Evolutionary conservation across 345 rosid genomes (phyloP).

Genomic region (Mangifera indica): DNA sequence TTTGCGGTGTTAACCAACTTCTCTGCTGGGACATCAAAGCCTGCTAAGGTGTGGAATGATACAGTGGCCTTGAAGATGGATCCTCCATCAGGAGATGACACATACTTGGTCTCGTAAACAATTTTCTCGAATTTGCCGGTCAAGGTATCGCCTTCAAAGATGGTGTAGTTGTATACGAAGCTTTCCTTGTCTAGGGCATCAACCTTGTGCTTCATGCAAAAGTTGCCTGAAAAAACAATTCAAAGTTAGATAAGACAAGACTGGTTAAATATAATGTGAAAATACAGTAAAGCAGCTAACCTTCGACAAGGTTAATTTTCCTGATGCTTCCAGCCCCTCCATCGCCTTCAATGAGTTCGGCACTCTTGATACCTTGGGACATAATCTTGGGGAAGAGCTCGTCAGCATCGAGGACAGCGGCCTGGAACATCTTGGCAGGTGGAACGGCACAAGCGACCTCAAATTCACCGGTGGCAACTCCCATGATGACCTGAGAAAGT

Average conservation of each 20-base stretch:
- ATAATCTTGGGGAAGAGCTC: slow-evolving; percentile 28
- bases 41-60: not conserved
- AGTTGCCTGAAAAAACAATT: slow-evolving; percentile 24
- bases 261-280: too few relatives aligned
- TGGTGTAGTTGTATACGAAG: not conserved
- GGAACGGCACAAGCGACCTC: slow-evolving; percentile 13
- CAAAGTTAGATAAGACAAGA: not conserved
- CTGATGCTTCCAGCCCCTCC: slow-evolving; percentile 43
- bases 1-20: too few relatives aligned
- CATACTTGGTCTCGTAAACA: too few relatives aligned
- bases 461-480: not conserved
- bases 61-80: not conserved
- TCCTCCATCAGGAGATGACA: too few relatives aligned
- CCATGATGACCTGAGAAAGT: not conserved
- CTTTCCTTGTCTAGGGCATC: too few relatives aligned
- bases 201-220: not conserved
- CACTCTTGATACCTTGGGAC: slow-evolving; percentile 35
- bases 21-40: too few relatives aligned
- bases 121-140: not conserved
- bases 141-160: too few relatives aligned
- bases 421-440: slow-evolving; percentile 24
- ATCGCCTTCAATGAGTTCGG: slow-evolving; percentile 34
- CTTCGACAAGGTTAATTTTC: slow-evolving; percentile 7
- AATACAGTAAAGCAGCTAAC: not conserved
- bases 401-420: slow-evolving; percentile 28